These are phyloP conservation scores for Nissolia schottii DNA, from an alignment of 306 rosid genomes.

Conservation along the genomic window DNA sequence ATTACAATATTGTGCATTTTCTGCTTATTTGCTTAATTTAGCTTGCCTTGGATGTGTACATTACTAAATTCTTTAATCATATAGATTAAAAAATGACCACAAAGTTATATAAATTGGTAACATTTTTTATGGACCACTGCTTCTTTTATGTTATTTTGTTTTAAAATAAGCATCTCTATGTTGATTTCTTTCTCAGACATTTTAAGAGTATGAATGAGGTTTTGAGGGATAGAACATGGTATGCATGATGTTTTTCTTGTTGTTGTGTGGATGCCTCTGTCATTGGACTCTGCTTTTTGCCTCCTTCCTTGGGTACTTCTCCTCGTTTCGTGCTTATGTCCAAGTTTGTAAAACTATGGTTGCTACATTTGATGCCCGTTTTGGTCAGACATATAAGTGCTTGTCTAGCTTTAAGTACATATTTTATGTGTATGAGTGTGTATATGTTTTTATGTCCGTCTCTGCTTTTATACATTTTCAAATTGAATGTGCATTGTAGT, in stretches of 20 bases:
- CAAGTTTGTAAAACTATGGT: background rate
- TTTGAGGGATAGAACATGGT: background rate
- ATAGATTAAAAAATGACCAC: background rate
- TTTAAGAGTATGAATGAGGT: background rate
- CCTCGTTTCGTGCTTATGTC: background rate
- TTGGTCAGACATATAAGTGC: background rate
- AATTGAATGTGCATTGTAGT: slow-evolving; percentile 7
- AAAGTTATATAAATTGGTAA: background rate
- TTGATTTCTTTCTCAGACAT: background rate
- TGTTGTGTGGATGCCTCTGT: background rate
- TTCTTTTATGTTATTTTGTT: background rate
- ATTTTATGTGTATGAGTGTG: background rate
- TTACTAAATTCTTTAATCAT: background rate
- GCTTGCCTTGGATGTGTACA: background rate
- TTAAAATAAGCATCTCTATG: background rate
- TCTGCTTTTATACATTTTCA: background rate
- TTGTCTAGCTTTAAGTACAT: background rate
- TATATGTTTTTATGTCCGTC: background rate
- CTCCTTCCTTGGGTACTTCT: background rate
- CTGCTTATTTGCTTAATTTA: background rate
- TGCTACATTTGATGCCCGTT: background rate
- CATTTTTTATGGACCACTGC: background rate
- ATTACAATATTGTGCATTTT: background rate
- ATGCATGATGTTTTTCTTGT: background rate
- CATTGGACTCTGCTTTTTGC: background rate